Percentiles rank a stretch among this genome's conserved stretches.
Conservation (phyloP, 169 alveolate species). For the Perkinsus olseni region DNA sequence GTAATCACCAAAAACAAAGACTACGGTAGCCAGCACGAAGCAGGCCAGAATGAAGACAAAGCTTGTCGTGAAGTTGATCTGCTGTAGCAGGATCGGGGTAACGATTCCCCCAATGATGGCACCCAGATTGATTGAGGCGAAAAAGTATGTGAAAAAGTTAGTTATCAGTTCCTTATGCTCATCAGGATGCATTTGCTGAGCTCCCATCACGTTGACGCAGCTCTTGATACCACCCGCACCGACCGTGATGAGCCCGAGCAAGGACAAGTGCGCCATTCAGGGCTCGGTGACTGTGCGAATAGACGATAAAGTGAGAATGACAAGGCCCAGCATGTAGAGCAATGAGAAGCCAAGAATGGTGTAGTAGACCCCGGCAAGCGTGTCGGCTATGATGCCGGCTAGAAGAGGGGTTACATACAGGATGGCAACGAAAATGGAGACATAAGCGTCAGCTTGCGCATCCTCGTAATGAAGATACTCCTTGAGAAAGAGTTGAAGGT, state of each 20-base stretch:
- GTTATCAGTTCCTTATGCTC: neutral
- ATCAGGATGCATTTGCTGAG: neutral
- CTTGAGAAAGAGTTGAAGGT: neutral
- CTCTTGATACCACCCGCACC: neutral
- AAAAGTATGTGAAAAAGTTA: neutral
- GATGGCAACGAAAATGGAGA: neutral
- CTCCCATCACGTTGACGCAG: neutral
- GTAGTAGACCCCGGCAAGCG: neutral
- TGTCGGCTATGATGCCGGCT: neutral
- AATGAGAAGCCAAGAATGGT: neutral
- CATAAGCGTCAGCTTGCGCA: neutral
- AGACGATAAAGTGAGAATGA: neutral
- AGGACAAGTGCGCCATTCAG: neutral
- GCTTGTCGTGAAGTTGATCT: neutral
- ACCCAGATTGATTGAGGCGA: neutral
- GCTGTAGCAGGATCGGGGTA: neutral
- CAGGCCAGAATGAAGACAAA: neutral
- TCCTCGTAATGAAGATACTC: neutral
- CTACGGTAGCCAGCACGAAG: neutral
- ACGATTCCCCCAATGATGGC: neutral
- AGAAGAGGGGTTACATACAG: neutral
- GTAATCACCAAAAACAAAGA: neutral
- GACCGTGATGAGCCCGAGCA: neutral
- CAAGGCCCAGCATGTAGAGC: neutral
- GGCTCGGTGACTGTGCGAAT: neutral